Conservation (phyloP, 2,329 filamentous ascomycete genomes). For the Conoideocrella luteorostrata region DNA sequence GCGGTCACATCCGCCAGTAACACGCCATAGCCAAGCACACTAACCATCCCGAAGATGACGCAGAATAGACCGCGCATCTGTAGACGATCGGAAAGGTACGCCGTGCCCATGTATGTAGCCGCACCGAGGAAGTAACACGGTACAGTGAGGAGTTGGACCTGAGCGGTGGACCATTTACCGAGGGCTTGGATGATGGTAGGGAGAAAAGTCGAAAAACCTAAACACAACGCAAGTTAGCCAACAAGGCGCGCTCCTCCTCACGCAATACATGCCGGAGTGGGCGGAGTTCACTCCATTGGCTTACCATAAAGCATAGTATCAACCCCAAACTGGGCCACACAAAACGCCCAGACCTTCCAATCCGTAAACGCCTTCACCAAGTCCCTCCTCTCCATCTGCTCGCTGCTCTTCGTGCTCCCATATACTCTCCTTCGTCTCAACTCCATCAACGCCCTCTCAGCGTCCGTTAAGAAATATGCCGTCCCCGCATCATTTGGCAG, state of each 20-base stretch:
- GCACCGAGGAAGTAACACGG: constrained; percentile 72
- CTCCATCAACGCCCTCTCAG: constrained; percentile 61
- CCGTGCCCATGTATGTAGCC: constrained; percentile 58
- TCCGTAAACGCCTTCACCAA: constrained; percentile 62
- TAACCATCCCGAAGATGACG: constrained; percentile 54
- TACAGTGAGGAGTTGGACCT: constrained; percentile 71
- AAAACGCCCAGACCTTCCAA: constrained; percentile 71
- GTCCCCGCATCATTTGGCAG: constrained; percentile 37
- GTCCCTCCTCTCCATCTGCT: constrained; percentile 49
- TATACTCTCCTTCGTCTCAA: constrained; percentile 32
- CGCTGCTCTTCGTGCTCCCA: constrained; percentile 39
- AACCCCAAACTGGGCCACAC: constrained; percentile 61
- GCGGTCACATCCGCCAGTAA: constrained; percentile 54
- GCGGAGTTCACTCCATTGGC: too few species aligned
- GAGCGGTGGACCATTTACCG: constrained; percentile 53
- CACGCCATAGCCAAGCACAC: constrained; percentile 62
- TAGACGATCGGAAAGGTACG: constrained; percentile 59
- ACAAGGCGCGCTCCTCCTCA: too few species aligned
- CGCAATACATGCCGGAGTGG: too few species aligned
- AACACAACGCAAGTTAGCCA: constrained; percentile 3
- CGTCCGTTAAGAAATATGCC: constrained; percentile 51
- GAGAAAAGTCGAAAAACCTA: constrained; percentile 68
- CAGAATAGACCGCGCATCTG: constrained; percentile 61
- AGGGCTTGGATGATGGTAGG: constrained; percentile 72
- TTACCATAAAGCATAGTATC: constrained; percentile 68